These are phyloP conservation scores for Blechomonas ayalai DNA, from an alignment of 208 protist genomes.

Conservation along the genomic window DNA sequence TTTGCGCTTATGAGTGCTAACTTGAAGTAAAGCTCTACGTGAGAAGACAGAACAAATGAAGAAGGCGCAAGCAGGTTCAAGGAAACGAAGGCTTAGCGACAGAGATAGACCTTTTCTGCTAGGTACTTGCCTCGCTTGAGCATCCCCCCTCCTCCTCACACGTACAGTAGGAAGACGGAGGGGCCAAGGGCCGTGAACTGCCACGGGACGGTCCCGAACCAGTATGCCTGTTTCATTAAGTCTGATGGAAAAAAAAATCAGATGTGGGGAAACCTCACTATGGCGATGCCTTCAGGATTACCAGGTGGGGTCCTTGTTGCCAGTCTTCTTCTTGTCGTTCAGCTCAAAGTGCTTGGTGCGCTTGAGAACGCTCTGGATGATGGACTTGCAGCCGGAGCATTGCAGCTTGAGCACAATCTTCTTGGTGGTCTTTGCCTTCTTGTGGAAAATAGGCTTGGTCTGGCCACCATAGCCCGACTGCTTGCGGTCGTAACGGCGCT, in stretches of 20 bases:
- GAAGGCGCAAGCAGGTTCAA: too few species aligned
- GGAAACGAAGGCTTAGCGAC: too few species aligned
- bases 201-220: not conserved
- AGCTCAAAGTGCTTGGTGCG: slow-evolving; percentile 97
- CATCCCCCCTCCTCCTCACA: too few species aligned
- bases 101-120: too few species aligned
- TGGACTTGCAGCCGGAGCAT: slow-evolving; percentile 96
- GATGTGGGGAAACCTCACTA: slow-evolving; percentile 4
- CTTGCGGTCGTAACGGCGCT: slow-evolving; percentile 99
- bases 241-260: slow-evolving; percentile 6
- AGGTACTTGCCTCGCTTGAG: too few species aligned
- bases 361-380: slow-evolving; percentile 92
- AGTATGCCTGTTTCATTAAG: not conserved
- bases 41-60: too few species aligned
- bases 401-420: slow-evolving; percentile 99
- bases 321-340: slow-evolving; percentile 90
- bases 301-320: slow-evolving; percentile 70
- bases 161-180: not conserved
- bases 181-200: not conserved
- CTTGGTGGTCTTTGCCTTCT: slow-evolving; percentile 99
- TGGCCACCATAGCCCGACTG: slow-evolving; percentile 99
- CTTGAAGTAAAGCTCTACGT: too few species aligned
- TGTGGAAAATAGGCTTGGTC: slow-evolving; percentile 99
- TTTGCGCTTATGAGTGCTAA: too few species aligned
- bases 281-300: slow-evolving; percentile 4